These are phyloP conservation scores for Teunomyces tritomae DNA, from an alignment of 805 yeast genomes.

Conservation along the genomic window DNA sequence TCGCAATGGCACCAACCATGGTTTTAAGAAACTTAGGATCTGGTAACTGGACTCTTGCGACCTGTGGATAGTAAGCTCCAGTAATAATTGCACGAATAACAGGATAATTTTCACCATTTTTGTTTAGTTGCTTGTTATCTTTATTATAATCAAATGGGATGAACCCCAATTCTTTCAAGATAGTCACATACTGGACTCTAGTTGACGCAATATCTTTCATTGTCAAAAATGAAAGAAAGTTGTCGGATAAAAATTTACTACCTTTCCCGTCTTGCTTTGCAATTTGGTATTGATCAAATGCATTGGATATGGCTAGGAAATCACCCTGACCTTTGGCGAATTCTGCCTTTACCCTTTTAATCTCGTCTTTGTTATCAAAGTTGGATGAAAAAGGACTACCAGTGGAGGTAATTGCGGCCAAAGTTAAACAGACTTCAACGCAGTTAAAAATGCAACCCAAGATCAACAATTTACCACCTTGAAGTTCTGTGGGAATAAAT, in stretches of 20 bases:
- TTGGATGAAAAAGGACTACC: constrained; percentile 72
- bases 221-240: constrained; percentile 59
- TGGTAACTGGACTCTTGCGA: constrained; percentile 79
- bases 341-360: constrained; percentile 44
- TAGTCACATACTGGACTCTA: constrained; percentile 63
- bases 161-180: constrained; percentile 77
- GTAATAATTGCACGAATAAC: constrained; percentile 68
- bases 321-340: constrained; percentile 67
- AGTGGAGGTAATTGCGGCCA: constrained; percentile 73
- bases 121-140: constrained; percentile 35
- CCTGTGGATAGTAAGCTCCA: constrained; percentile 79
- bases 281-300: constrained; percentile 52
- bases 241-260: constrained; percentile 50
- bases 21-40: constrained; percentile 72
- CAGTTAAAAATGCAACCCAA: constrained; percentile 83
- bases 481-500: constrained; percentile 80
- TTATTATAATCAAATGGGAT: constrained; percentile 51
- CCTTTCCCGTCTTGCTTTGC: constrained; percentile 20
- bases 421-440: constrained; percentile 68
- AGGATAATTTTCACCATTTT: constrained; percentile 48
- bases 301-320: constrained; percentile 60
- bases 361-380: constrained; percentile 60
- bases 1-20: constrained; percentile 74
- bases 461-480: constrained; percentile 77
- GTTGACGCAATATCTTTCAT: constrained; percentile 73